Base-by-base conservation (phyloP, 805 yeast species). In the Myxozyma neotropica region DNA sequence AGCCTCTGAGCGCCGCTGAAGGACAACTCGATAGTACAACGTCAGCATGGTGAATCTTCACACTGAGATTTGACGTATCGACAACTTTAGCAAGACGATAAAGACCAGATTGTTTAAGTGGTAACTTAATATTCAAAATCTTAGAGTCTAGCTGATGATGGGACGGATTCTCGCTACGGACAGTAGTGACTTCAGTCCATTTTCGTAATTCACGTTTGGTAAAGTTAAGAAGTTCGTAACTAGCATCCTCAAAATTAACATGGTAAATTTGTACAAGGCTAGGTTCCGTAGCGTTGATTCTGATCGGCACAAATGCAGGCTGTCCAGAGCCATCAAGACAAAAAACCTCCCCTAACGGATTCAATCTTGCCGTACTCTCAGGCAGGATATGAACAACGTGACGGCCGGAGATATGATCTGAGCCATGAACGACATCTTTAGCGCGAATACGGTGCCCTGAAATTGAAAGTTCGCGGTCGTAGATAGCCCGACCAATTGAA, bases 341-440 rank as follows among this genome's bases (percentile, higher is more conserved):
- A 61, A 80, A 81, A 3, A 82, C 78, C 29, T 81, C 83, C 51
- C 79, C 82, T 67, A 83, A 81, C 2, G 97, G 97, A 64, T 92
- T 90, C 67, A 94, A 75, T 68, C 80, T 78, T 3, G 95, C 96
- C 0, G 95, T 86, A 45, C 95, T 87, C 73, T 93, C 97, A 0
- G 99, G 98, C 36, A 94, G 76, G 62, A 88, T 88, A 69, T 92
- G 88, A 62, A 94, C 86, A 0, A 92, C 88, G 69, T 89, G 88
- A 44, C 84, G 84, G 45, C 99, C 99, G 68, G 83, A 87, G 71
- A 92, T 87, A 72, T 91, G 95, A 1, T 63, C 52, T 7, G 82
- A 67, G 21, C 73, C 70, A 50, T 75, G 75, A 12, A 73, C 70
- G 40, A 73, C 68, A 17, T 73, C 70, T 43, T 72, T 55, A 10